phyloP scores from a whole-genome alignment of 2,329 filamentous ascomycete species.

The Aureobasidium vineae region DNA sequence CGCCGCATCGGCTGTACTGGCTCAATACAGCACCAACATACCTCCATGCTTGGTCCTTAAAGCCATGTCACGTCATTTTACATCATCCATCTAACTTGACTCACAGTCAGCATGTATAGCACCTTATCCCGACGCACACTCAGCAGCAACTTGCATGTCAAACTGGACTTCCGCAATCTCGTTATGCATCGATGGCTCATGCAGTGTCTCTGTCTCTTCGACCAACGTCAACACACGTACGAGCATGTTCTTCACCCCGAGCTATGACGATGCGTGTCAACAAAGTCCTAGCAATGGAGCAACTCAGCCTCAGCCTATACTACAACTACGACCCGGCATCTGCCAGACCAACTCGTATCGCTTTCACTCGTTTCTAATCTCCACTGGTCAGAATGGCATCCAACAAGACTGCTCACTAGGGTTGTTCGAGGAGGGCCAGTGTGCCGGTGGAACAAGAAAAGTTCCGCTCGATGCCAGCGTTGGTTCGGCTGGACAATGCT shows the following conservation, averaged over 20 bases:
- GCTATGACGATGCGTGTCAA: not conserved
- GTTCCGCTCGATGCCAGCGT: not conserved
- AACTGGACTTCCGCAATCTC: slow-evolving; percentile 7
- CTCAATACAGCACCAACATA: not conserved
- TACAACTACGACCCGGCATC: slow-evolving; percentile 12
- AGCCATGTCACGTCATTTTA: too few species aligned
- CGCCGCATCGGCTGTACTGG: not conserved
- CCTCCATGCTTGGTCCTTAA: slow-evolving; percentile 19
- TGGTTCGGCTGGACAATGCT: slow-evolving; percentile 3
- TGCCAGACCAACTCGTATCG: not conserved
- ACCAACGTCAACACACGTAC: slow-evolving; percentile 1
- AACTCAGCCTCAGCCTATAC: not conserved
- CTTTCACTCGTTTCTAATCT: slow-evolving; percentile 9
- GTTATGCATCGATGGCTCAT: slow-evolving; percentile 7
- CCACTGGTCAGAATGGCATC: slow-evolving; percentile 4
- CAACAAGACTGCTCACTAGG: slow-evolving; percentile 3
- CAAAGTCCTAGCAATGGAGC: not conserved
- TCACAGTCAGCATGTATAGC: slow-evolving; percentile 19
- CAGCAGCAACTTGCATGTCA: not conserved
- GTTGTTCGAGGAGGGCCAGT: slow-evolving; percentile 3
- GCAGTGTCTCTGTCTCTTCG: slow-evolving; percentile 13
- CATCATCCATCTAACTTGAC: not conserved
- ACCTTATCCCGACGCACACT: slow-evolving; percentile 7
- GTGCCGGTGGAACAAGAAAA: slow-evolving; percentile 9
- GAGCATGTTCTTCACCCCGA: slow-evolving; percentile 18